These are phyloP conservation scores for Angophora floribunda DNA, from an alignment of 345 rosid species.

Conservation along the genomic window DNA sequence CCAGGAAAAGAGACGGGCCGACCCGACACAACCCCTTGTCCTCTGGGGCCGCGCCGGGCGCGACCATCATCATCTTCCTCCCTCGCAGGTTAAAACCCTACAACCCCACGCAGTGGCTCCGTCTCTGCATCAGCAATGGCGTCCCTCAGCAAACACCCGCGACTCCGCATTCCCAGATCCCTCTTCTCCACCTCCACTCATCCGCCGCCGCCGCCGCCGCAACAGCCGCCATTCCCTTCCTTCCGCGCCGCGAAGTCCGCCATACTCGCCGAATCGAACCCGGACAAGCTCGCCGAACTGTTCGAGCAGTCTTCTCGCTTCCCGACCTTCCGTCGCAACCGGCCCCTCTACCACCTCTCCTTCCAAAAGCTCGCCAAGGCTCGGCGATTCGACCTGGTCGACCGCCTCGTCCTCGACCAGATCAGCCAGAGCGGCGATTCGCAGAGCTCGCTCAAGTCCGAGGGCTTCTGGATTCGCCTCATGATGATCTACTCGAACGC, in stretches of 20 bases:
- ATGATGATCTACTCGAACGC: slow-evolving; percentile 18
- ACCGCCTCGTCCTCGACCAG: slow-evolving; percentile 1
- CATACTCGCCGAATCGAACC: slow-evolving; percentile 11
- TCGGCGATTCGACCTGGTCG: slow-evolving; percentile 19
- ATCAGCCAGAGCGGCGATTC: background rate
- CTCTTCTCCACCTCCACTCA: slow-evolving; percentile 1
- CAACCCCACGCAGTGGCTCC: background rate
- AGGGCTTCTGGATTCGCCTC: slow-evolving; percentile 29
- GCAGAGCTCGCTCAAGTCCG: slow-evolving; percentile 2
- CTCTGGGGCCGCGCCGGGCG: background rate
- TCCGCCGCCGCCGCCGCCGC: background rate
- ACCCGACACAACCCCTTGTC: background rate
- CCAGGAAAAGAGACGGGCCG: background rate
- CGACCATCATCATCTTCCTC: background rate
- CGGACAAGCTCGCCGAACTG: slow-evolving; percentile 13
- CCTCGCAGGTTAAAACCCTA: background rate
- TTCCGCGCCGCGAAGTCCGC: slow-evolving; percentile 19
- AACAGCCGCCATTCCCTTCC: slow-evolving; percentile 6
- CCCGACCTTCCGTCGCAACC: slow-evolving; percentile 27
- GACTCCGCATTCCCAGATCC: background rate
- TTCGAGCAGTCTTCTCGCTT: slow-evolving; percentile 7
- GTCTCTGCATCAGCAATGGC: slow-evolving; percentile 1
- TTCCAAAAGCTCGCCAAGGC: slow-evolving; percentile 20
- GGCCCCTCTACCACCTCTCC: slow-evolving; percentile 19
- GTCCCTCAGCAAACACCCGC: slow-evolving; percentile 4